These are phyloP conservation scores for Baudoinia panamericana DNA, from an alignment of 495 filamentous ascomycete genomes.

Conservation along the genomic window DNA sequence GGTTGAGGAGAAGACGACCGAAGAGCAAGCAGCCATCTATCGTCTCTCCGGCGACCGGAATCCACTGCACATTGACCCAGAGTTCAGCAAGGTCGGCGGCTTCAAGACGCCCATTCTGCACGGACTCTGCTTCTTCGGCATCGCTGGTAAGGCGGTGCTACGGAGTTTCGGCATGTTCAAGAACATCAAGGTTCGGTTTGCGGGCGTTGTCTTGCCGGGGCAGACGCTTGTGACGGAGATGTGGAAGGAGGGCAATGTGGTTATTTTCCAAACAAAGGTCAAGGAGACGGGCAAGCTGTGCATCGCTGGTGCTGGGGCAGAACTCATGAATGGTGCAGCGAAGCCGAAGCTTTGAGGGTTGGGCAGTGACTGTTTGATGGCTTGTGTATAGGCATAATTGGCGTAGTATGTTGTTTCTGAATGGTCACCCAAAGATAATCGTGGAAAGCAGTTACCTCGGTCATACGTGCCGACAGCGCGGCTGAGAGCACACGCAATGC, in stretches of 20 bases:
- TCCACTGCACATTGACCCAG: constrained; percentile 89
- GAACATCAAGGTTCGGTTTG: constrained; percentile 95
- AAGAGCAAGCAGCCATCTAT: constrained; percentile 94
- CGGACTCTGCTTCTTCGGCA: constrained; percentile 89
- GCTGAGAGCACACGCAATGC: too few relatives aligned
- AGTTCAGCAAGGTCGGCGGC: constrained; percentile 86
- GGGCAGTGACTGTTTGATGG: too few relatives aligned
- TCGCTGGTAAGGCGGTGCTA: constrained; percentile 81
- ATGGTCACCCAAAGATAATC: too few relatives aligned
- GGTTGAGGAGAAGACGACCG: constrained; percentile 77
- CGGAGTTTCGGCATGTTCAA: constrained; percentile 70
- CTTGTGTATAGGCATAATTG: too few relatives aligned
- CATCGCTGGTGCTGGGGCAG: constrained; percentile 76
- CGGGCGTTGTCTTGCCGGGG: constrained; percentile 80
- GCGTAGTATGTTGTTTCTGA: too few relatives aligned
- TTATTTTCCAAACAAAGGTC: constrained; percentile 87
- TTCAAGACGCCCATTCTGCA: constrained; percentile 94
- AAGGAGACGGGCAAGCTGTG: constrained; percentile 93
- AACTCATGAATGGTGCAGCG: constrained; percentile 48
- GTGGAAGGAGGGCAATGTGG: constrained; percentile 87
- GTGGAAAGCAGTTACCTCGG: too few relatives aligned
- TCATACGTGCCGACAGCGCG: too few relatives aligned
- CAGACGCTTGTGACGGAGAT: constrained; percentile 94
- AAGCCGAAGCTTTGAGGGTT: constrained; percentile 45
- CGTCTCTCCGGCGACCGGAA: constrained; percentile 85